Evolutionary conservation across 768 basidiomycete species (phyloP).

Genomic region (Boletus subparvulus): DNA sequence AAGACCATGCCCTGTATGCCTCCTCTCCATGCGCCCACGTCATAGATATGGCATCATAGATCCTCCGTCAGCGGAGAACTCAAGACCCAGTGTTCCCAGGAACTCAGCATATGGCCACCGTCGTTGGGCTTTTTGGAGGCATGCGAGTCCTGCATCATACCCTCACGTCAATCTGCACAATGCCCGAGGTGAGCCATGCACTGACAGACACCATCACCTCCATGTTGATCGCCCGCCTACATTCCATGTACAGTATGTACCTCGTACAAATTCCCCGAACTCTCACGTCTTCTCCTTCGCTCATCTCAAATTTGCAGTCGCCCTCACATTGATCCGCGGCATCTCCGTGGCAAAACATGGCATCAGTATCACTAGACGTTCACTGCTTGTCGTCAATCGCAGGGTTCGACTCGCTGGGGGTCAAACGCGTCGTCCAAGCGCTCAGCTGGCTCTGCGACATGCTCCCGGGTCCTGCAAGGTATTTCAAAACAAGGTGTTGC

Average conservation of each 20-base stretch:
- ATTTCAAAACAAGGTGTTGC: slow-evolving; percentile 28
- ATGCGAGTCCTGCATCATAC: slow-evolving; percentile 35
- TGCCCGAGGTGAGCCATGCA: slow-evolving; percentile 42
- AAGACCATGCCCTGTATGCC: too few relatives aligned
- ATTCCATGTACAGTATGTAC: slow-evolving; percentile 36
- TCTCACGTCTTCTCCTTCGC: slow-evolving; percentile 26
- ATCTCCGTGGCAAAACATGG: slow-evolving; percentile 24
- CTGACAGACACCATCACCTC: slow-evolving; percentile 44
- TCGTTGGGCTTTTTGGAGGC: slow-evolving; percentile 37
- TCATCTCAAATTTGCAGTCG: slow-evolving; percentile 36
- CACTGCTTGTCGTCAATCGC: slow-evolving; percentile 34
- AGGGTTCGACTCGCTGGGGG: slow-evolving; percentile 31
- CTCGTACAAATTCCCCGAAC: slow-evolving; percentile 42
- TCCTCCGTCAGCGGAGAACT: slow-evolving; percentile 52
- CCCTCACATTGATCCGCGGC: slow-evolving; percentile 33
- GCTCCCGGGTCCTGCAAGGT: slow-evolving; percentile 43
- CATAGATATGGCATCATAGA: slow-evolving; percentile 43
- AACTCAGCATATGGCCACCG: slow-evolving; percentile 47
- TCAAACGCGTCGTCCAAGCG: slow-evolving; percentile 42
- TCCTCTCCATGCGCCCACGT: slow-evolving; percentile 35
- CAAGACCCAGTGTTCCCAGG: slow-evolving; percentile 52
- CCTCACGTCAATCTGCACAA: slow-evolving; percentile 43
- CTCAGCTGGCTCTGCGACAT: slow-evolving; percentile 57
- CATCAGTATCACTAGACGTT: slow-evolving; percentile 25
- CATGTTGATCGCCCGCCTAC: slow-evolving; percentile 49